phyloP scores from a whole-genome alignment of 2,329 filamentous ascomycete species.

The Microsporum ferrugineum region DNA sequence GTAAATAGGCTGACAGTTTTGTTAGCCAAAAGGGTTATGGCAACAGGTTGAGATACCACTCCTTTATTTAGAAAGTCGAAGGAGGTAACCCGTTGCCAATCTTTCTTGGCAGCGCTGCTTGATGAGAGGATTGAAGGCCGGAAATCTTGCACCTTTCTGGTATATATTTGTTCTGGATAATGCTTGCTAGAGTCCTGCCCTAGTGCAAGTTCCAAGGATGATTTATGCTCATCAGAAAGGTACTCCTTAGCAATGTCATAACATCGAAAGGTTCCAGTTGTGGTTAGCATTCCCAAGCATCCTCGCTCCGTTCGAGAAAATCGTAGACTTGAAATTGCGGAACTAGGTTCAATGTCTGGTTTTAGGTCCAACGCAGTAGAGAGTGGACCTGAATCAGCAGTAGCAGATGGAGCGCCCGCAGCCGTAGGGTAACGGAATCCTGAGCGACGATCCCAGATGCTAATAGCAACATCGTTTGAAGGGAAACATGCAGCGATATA shows the following conservation, averaged over 20 bases:
- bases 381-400: slow-evolving; percentile 25
- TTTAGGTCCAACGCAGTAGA: slow-evolving; percentile 48
- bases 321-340: slow-evolving; percentile 51
- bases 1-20: slow-evolving; percentile 41
- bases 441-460: slow-evolving; percentile 51
- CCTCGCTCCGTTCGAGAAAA: slow-evolving; percentile 49
- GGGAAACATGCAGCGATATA: slow-evolving; percentile 50
- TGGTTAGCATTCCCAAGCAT: slow-evolving; percentile 48
- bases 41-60: slow-evolving; percentile 38
- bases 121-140: slow-evolving; percentile 37
- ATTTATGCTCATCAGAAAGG: slow-evolving; percentile 28
- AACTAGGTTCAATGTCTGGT: slow-evolving; percentile 41
- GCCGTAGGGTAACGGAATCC: slow-evolving; percentile 29
- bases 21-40: slow-evolving; percentile 43
- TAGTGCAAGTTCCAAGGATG: slow-evolving; percentile 30
- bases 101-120: slow-evolving; percentile 34
- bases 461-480: slow-evolving; percentile 46
- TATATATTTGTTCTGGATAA: slow-evolving; percentile 36
- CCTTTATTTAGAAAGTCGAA: slow-evolving; percentile 49
- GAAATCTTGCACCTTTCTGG: slow-evolving; percentile 36
- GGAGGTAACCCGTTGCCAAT: slow-evolving; percentile 40
- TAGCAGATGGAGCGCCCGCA: slow-evolving; percentile 23
- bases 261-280: slow-evolving; percentile 47
- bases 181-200: slow-evolving; percentile 31
- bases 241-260: slow-evolving; percentile 45